Base-by-base conservation (phyloP, 208 protist genomes). In the Baffinella frigidus region DNA sequence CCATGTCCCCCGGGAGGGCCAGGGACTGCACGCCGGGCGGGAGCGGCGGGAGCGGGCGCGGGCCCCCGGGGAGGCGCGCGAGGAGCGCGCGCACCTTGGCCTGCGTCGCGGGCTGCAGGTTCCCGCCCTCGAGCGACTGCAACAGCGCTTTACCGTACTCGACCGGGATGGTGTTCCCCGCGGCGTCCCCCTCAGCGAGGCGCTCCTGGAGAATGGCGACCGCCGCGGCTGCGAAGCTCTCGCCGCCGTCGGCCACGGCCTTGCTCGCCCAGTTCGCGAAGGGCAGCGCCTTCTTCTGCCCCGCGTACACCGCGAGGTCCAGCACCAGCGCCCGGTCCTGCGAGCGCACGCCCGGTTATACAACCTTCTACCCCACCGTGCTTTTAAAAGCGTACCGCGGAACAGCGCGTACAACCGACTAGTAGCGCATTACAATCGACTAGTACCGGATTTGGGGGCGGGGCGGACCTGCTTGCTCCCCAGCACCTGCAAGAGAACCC, bases 211-310 rank as follows among this genome's bases (percentile, higher is more conserved):
- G 50, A 35, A 39, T 33, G 20, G 41, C 17, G 14, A 87, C 77
- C 4, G 39, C 77, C 50, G 77, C 44, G 27, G 24, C 20, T 30
- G 77, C 77, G 1, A 87, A 61, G 20, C 10, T 27, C 24, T 45
- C 77, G 27, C 44, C 77, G 10, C 77, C 77, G 3, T 68, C 77
- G 24, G 45, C 77, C 27, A 14, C 77, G n/a, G 44, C 44, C 77
- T 87, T 87, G 2, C n/a, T 61, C 30, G 77, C 77, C 77, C 77
- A 87, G 36, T 87, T 87, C 50, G 77, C 77, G 50, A 87, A 87
- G n/a, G 77, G 77, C 36, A 87, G 9, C 44, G 48, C 77, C 20
- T 56, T 87, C 7, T 87, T 17, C 41, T 87, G 77, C 77, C 33
- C 77, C 10, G 77, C 77, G 4, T 17, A 20, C 39, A 87, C 44